Base-by-base conservation (phyloP, 2,329 filamentous ascomycete genomes). In the Fusarium buxicola region DNA sequence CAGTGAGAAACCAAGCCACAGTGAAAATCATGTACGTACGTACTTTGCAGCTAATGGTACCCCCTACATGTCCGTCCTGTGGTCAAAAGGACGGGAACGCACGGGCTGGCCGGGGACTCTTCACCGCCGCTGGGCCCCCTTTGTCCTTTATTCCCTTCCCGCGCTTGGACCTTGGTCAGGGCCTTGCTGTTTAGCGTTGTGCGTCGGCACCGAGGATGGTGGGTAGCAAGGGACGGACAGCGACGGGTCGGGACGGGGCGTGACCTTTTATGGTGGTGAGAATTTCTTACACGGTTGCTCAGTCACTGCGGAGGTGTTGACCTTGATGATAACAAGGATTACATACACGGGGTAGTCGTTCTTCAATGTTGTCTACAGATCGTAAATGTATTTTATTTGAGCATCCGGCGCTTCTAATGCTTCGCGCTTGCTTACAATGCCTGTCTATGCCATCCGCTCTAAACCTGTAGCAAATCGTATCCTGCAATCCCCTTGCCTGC, bases 401-500 rank as follows among this genome's bases (percentile, higher is more conserved):
- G 48, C 34, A 46, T 32, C 25, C 18, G 7, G 46, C 59, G 47
- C 60, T 35, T 16, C 38, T 50, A 32, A 40, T 61, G 50, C 35
- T 40, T 36, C 9, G 9, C 25, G 8, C 24, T 11, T 8, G 38
- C 32, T 32, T 50, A 35, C 44, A 35, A 50, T 24, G n/a, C 39
- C 27, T 41, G 35, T 32, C 54, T 36, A 55, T 58, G 4, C 53
- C 54, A 55, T 59, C 34, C 31, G 18, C 41, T 47, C 58, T 55
- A 54, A 62, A 31, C 35, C 34, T 55, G 44, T 49, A 65, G 62
- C 45, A 63, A 64, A 49, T 36, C 62, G 18, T 53, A 35, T 32
- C 31, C 43, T 12, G 34, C 28, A 51, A 45, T 40, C 52, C 40
- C 47, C 25, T 39, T 35, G 49, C 58, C 27, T 57, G 54, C 47